Percentiles rank a stretch among this genome's conserved stretches.
These are phyloP conservation scores for Hibiscus syriacus DNA, from an alignment of 345 rosid species.

Conservation along the genomic window DNA sequence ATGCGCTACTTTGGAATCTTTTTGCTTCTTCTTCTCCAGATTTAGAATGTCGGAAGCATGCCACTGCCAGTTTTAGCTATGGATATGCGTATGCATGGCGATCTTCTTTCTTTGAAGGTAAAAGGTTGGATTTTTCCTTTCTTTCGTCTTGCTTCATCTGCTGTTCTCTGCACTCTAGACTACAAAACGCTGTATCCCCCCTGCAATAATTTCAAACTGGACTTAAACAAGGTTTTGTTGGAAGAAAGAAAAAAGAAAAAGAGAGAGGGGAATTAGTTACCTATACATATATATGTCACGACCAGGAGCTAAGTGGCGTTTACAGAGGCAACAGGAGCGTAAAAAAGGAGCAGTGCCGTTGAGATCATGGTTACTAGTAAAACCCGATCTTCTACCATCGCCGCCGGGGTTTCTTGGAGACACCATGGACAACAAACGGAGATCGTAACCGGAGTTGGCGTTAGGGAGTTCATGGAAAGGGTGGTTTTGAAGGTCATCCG, in stretches of 20 bases:
- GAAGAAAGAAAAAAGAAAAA: background rate
- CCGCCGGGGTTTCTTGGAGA: constrained; percentile 32
- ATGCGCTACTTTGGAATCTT: too few species aligned
- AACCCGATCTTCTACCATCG: background rate
- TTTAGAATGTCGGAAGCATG: too few species aligned
- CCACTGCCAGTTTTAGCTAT: background rate
- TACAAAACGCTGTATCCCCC: constrained; percentile 24
- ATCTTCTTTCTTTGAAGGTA: constrained; percentile 15
- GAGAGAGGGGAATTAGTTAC: constrained; percentile 20
- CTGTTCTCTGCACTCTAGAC: background rate
- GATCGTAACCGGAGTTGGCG: constrained; percentile 13
- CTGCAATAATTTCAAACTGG: constrained; percentile 19
- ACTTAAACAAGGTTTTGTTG: too few species aligned
- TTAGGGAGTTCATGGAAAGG: background rate
- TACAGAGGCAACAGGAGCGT: constrained; percentile 66
- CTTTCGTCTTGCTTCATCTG: constrained; percentile 20
- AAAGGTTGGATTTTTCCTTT: constrained; percentile 27
- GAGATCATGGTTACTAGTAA: background rate
- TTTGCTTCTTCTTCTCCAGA: too few species aligned
- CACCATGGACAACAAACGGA: constrained; percentile 34
- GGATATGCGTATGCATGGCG: constrained; percentile 1
- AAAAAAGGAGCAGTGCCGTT: constrained; percentile 40
- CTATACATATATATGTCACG: constrained; percentile 85
- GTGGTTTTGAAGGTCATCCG: background rate
- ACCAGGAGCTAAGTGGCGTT: constrained; percentile 47